A percentile compares a stretch with the other conserved stretches of the same genome.
These are phyloP conservation scores for Candida krabiensis DNA, from an alignment of 805 yeast species.

Conservation along the genomic window DNA sequence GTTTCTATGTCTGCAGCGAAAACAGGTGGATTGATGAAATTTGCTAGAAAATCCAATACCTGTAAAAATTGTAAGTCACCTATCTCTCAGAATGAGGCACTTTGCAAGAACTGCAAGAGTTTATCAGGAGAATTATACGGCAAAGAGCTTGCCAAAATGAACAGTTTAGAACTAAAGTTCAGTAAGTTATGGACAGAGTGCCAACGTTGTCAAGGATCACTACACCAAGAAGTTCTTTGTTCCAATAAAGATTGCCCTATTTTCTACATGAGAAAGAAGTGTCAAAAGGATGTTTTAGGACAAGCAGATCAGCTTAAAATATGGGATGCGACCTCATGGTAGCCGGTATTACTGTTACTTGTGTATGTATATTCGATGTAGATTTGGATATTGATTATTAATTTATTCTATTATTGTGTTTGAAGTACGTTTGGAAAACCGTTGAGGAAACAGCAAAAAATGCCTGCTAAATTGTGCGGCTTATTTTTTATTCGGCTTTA, in stretches of 20 bases:
- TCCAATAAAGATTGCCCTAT: slow-evolving; percentile 96
- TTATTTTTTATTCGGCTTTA: too few relatives aligned
- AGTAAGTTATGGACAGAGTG: slow-evolving; percentile 97
- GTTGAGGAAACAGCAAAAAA: too few relatives aligned
- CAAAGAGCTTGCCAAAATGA: slow-evolving; percentile 76
- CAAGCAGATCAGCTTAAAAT: slow-evolving; percentile 59
- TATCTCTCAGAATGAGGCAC: slow-evolving; percentile 46
- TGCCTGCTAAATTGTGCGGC: too few relatives aligned
- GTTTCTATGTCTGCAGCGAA: slow-evolving; percentile 73
- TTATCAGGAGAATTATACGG: slow-evolving; percentile 78
- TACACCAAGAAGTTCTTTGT: slow-evolving; percentile 94
- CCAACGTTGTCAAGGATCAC: slow-evolving; percentile 93
- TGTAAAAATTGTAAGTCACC: slow-evolving; percentile 91
- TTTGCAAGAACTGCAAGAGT: slow-evolving; percentile 76
- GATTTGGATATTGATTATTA: too few relatives aligned
- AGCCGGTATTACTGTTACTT: too few relatives aligned
- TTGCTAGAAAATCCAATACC: slow-evolving; percentile 83
- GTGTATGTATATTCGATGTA: too few relatives aligned
- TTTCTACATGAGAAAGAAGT: slow-evolving; percentile 92
- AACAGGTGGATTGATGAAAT: slow-evolving; percentile 82
- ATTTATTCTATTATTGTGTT: too few relatives aligned
- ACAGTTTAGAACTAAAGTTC: slow-evolving; percentile 76
- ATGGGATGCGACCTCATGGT: slow-evolving; percentile 67
- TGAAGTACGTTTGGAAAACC: too few relatives aligned
- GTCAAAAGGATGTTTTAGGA: slow-evolving; percentile 66